phyloP scores from a whole-genome alignment of 2,329 filamentous ascomycete species.

The Cercospora canescens region DNA sequence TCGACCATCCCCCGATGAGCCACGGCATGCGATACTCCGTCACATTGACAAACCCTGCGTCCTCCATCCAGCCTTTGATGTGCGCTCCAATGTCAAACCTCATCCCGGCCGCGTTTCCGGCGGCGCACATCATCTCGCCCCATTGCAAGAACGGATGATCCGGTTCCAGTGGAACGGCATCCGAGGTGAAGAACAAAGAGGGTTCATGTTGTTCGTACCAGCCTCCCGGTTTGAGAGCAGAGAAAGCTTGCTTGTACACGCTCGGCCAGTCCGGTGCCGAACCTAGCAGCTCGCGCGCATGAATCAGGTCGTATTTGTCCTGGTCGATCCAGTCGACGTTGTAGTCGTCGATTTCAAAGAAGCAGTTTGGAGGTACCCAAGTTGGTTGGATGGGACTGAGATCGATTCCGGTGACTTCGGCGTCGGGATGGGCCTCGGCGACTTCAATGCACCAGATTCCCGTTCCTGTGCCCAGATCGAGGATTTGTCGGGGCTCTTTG shows the following conservation, averaged over 20 bases:
- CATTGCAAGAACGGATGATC: conserved; percentile 23
- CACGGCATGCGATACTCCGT: conserved; percentile 25
- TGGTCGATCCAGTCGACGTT: conserved; percentile 38
- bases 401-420: conserved; percentile 45
- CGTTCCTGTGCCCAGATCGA: conserved; percentile 18
- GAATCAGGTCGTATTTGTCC: conserved; percentile 41
- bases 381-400: conserved; percentile 39
- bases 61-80: conserved; percentile 23
- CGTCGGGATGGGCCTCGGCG: conserved; percentile 26
- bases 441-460: conserved; percentile 34
- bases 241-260: conserved; percentile 19
- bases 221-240: conserved; percentile 27
- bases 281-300: conserved; percentile 34
- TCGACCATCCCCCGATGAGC: conserved; percentile 28
- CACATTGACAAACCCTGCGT: conserved; percentile 30
- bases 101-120: conserved; percentile 19
- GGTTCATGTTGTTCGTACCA: conserved; percentile 24
- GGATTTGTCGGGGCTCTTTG: conserved; percentile 7
- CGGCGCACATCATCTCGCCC: conserved; percentile 23
- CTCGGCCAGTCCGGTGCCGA: conserved; percentile 23
- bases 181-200: conserved; percentile 20
- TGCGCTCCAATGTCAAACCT: conserved; percentile 21
- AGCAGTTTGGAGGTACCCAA: conserved; percentile 38
- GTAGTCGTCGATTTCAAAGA: conserved; percentile 42
- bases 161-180: conserved; percentile 18